Base-by-base conservation (phyloP, 768 basidiomycete species). In the Hortiboletus campestris region DNA sequence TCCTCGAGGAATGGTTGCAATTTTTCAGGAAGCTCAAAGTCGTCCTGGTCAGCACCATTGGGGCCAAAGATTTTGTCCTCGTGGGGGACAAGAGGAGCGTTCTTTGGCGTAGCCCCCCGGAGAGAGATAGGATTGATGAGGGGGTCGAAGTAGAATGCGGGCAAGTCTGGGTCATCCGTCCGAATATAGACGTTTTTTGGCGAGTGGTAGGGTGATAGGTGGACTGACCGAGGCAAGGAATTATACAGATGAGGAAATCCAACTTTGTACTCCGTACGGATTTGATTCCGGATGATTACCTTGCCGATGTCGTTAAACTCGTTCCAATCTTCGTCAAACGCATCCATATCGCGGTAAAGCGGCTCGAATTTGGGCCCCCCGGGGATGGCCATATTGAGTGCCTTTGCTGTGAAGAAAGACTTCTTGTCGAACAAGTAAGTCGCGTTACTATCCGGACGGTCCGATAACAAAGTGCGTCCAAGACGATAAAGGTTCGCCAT, bases 281-380 rank as follows among this genome's bases (percentile, higher is more conserved):
- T 96, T 72, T 97, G 93, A 68, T 98, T 94, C 20, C 97, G 94
- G 63, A 99, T 98, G 72, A 99, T 96, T 67, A 99, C 90, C 74
- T 99, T 99, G 77, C 97, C 95, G 74, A 98, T 97, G 68, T 99
- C 97, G 70, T 99, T 99, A 67, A 99, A 99, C 71, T 97, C 94
- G 72, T 97, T 97, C 94, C 94, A 97, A 68, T 99, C 97, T 69
- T 98, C 97, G 67, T 99, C 97, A 63, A 93, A 98, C 13, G 88
- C 80, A 66, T 98, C 97, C 88, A 95, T 94, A 66, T 99, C 97
- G 46, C 96, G 84, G 73, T 94, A 94, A 28, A 99, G 77, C 16
- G 96, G 97, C 77, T 99, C 97, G 60, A 98, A 99, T 71, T 98
- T 97, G 2, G 97, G 97, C 46, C 97, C 97, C 54, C 96, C 97